phyloP scores from a whole-genome alignment of 1,284 basidiomycete genomes.

The Thecaphora thlaspeos region DNA sequence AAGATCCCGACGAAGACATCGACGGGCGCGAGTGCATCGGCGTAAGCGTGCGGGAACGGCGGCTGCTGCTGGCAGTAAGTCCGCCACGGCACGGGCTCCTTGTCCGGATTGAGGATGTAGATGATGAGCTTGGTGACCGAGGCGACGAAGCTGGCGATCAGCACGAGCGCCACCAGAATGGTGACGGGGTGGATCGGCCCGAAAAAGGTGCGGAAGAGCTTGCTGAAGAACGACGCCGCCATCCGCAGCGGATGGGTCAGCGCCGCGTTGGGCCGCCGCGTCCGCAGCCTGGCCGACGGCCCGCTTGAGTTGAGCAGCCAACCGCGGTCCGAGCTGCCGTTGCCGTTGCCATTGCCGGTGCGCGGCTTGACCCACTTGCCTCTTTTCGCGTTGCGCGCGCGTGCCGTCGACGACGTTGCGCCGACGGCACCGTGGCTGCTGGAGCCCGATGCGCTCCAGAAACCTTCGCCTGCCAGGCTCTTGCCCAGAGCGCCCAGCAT shows the following conservation, averaged over 20 bases:
- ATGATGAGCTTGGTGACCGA: conserved; percentile 64
- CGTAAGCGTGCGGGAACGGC: conserved; percentile 59
- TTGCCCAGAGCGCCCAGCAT: conserved; percentile 30
- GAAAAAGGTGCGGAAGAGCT: conserved; percentile 33
- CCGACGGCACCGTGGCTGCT: conserved; percentile 9
- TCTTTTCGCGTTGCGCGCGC: conserved; percentile 26
- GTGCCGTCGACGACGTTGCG: conserved; percentile 15
- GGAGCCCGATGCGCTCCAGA: conserved; percentile 24
- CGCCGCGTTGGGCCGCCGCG: conserved; percentile 9
- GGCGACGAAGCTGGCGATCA: conserved; percentile 42
- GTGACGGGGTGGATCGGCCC: conserved; percentile 42
- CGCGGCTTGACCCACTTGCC: conserved; percentile 13
- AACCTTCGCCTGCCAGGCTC: conserved; percentile 15
- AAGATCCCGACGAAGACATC: conserved; percentile 90
- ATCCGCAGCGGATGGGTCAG: conserved; percentile 26
- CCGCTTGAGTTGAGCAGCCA: background rate
- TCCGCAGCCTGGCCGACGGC: conserved; percentile 12
- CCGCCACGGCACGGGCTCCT: conserved; percentile 88
- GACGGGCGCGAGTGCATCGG: conserved; percentile 76
- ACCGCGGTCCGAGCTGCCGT: background rate
- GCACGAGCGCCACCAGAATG: conserved; percentile 35
- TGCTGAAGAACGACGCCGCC: conserved; percentile 23
- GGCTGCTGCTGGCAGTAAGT: conserved; percentile 74
- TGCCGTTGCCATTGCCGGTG: too few relatives aligned
- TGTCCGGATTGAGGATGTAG: conserved; percentile 92